Evolutionary conservation across 2,329 filamentous ascomycete species (phyloP), one percentile per base, ranked within the genome.

Genomic region (Cordyceps cicadae): DNA sequence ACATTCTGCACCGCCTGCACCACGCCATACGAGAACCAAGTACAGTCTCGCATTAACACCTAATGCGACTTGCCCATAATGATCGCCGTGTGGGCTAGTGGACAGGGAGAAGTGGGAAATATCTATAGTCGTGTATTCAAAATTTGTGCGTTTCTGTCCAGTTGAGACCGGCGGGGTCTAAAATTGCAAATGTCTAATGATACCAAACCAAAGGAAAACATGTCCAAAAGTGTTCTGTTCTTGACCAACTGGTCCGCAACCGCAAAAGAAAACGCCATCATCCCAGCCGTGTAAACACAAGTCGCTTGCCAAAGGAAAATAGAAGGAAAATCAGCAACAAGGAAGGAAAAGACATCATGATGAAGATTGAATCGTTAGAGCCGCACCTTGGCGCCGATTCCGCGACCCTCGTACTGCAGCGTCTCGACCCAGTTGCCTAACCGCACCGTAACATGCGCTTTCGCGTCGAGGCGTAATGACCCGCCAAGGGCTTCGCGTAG

Each of bases 401-500:
- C 87, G 63, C 77, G 79, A 0, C 89, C 88, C 39, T 78, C 74
- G 68, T 90, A 92, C 78, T 87, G 85, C 15, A 97, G 73, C 26
- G 76, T 79, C 72, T 94, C 86, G 56, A 79, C 81, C 86, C 90
- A 97, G 67, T 83, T 76, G 9, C 88, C 90, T 61, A 97, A 76
- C 66, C 84, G 81, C 6, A 97, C 78, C 0, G 85, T 86, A 1
- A 96, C 88, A 48, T 86, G 79, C 1, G 92, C 94, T 66, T 81
- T 79, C 1, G 92, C 90, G 73, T 92, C 89, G 62, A 97, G 74
- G 72, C 88, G 89, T 66, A 97, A 73, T 26, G 79, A 81, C 0
- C 93, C 92, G 0, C 93, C 93, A 0, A 97, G 73, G 12, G 93
- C 93, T 66, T 87, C 85, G 67, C 79, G 84, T 15, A 97, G 79